phyloP scores from a whole-genome alignment of 2,329 filamentous ascomycete genomes.

The Aspergillus versicolor region DNA sequence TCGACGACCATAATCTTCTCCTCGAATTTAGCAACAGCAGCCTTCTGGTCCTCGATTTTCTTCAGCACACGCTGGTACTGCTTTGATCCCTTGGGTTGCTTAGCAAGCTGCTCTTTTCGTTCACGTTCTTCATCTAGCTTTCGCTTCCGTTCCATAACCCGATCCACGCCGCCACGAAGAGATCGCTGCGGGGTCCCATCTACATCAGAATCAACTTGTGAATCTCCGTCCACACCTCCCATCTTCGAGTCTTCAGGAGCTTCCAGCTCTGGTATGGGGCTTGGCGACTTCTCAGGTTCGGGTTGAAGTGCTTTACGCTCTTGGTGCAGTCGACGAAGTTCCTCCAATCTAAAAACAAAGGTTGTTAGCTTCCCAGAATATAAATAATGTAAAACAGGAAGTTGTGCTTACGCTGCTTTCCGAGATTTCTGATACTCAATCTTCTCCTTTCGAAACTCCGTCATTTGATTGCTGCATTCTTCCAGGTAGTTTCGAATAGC shows the following conservation, averaged over 20 bases:
- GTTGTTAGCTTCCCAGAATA: not conserved
- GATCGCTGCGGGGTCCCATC: slow-evolving; percentile 60
- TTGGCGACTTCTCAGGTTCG: slow-evolving; percentile 44
- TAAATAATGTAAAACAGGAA: not conserved
- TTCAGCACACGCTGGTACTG: slow-evolving; percentile 84
- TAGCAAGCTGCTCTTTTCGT: slow-evolving; percentile 64
- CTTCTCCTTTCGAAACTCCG: slow-evolving; percentile 89
- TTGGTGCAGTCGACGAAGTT: slow-evolving; percentile 47
- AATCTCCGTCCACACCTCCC: slow-evolving; percentile 58
- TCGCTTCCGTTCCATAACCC: slow-evolving; percentile 73
- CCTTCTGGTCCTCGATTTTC: slow-evolving; percentile 85
- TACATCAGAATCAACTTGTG: slow-evolving; percentile 68
- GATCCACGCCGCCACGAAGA: slow-evolving; percentile 63
- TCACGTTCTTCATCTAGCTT: slow-evolving; percentile 71
- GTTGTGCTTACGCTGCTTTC: slow-evolving; percentile 55
- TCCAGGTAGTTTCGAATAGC: slow-evolving; percentile 86
- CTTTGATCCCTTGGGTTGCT: slow-evolving; percentile 76
- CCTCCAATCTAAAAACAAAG: slow-evolving; percentile 35
- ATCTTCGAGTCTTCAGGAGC: slow-evolving; percentile 40
- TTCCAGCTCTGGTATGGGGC: slow-evolving; percentile 44
- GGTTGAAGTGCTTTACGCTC: slow-evolving; percentile 50
- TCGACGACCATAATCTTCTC: slow-evolving; percentile 82
- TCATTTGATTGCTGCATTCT: slow-evolving; percentile 91
- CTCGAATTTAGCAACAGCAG: slow-evolving; percentile 76
- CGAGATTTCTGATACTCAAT: slow-evolving; percentile 85